phyloP scores from a whole-genome alignment of 2,329 filamentous ascomycete genomes.

The Penicillium polonicum region DNA sequence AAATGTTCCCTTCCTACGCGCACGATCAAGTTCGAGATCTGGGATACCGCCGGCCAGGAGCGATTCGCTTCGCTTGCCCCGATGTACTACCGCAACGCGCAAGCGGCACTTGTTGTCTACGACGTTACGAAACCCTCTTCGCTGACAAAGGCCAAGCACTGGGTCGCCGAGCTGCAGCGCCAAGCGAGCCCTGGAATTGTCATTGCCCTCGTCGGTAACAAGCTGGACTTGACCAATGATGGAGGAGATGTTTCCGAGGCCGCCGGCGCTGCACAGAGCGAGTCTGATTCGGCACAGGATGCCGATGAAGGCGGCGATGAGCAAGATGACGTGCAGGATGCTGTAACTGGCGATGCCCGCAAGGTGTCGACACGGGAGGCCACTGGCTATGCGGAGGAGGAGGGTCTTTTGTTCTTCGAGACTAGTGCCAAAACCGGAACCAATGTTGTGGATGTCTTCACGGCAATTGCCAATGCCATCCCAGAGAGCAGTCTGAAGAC shows the following conservation, averaged over 20 bases:
- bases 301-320: conserved; percentile 49
- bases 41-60: conserved; percentile 98
- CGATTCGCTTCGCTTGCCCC: conserved; percentile 93
- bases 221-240: conserved; percentile 77
- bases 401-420: conserved; percentile 92
- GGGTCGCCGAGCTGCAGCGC: conserved; percentile 94
- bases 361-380: conserved; percentile 91
- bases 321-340: conserved; percentile 56
- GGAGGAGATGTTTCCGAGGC: conserved; percentile 47
- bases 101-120: conserved; percentile 96
- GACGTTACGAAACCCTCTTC: conserved; percentile 96
- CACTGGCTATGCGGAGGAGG: conserved; percentile 90
- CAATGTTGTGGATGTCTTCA: conserved; percentile 95
- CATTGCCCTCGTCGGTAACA: conserved; percentile 95
- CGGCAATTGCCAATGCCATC: conserved; percentile 95
- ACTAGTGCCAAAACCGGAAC: conserved; percentile 95
- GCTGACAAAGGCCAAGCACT: conserved; percentile 95
- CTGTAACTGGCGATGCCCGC: conserved; percentile 70
- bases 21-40: conserved; percentile 80
- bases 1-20: conserved; percentile 94
- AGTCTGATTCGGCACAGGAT: conserved; percentile 36
- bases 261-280: conserved; percentile 35
- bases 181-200: conserved; percentile 96
- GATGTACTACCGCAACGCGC: conserved; percentile 99
- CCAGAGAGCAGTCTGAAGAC: conserved; percentile 95